A percentile compares a stretch with the other conserved stretches of the same genome.
These are phyloP conservation scores for Moesziomyces globuligerus DNA, from an alignment of 1,284 basidiomycete genomes.

Conservation along the genomic window DNA sequence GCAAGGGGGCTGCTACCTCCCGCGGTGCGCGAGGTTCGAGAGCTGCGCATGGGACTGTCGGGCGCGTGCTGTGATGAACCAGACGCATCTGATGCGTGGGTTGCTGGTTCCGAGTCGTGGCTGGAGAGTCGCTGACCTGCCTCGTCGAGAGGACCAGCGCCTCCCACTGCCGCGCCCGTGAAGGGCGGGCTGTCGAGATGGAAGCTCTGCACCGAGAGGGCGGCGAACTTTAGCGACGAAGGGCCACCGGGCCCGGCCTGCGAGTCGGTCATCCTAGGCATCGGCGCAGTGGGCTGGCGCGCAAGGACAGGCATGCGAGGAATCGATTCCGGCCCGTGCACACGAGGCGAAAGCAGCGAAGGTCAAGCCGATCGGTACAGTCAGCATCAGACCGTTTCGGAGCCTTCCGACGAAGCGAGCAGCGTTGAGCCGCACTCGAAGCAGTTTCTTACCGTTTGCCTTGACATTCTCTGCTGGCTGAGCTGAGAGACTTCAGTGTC, in stretches of 20 bases:
- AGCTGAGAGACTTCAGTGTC: no score
- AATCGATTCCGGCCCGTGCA: neutral
- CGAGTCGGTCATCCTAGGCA: conserved; percentile 63
- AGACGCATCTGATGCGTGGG: conserved; percentile 9
- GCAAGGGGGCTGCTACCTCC: conserved; percentile 27
- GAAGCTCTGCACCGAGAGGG: conserved; percentile 64
- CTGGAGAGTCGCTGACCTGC: conserved; percentile 26
- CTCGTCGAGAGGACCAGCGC: conserved; percentile 50
- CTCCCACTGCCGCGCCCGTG: conserved; percentile 61
- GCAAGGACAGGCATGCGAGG: no score
- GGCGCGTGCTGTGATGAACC: conserved; percentile 7
- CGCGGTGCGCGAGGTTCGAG: conserved; percentile 4
- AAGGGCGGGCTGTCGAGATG: conserved; percentile 66
- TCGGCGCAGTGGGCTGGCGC: conserved; percentile 39
- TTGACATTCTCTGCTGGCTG: neutral
- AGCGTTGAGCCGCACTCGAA: neutral
- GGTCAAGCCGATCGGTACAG: neutral
- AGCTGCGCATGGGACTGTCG: conserved; percentile 13
- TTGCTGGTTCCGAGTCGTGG: conserved; percentile 26
- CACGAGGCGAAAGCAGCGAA: neutral
- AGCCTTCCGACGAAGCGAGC: neutral
- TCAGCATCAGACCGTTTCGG: neutral
- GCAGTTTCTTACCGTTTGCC: neutral
- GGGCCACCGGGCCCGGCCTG: conserved; percentile 54
- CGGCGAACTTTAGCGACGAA: conserved; percentile 60